Conservation (phyloP, 805 yeast species). For the Blastobotrys attinorum region DNA sequence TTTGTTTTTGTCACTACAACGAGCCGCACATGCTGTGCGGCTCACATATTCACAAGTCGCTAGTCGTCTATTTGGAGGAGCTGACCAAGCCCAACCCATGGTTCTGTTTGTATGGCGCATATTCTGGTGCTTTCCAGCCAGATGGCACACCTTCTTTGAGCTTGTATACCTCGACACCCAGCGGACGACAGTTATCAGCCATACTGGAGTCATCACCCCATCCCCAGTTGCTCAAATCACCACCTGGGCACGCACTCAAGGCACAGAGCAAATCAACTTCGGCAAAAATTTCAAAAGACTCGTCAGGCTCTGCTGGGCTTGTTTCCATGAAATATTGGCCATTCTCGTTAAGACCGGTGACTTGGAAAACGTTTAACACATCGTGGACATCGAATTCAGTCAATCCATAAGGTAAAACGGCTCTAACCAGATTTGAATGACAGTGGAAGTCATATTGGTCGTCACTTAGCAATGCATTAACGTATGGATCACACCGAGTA, state of each 20-base stretch:
- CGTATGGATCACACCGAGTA: constrained; percentile 64
- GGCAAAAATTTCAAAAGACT: constrained; percentile 60
- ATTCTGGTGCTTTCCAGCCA: constrained; percentile 46
- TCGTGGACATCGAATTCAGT: constrained; percentile 63
- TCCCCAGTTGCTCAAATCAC: constrained; percentile 60
- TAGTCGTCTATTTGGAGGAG: too few species aligned
- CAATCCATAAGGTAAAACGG: constrained; percentile 52
- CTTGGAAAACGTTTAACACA: constrained; percentile 61
- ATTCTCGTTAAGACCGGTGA: constrained; percentile 56
- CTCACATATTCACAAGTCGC: too few species aligned
- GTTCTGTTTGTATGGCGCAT: constrained; percentile 42
- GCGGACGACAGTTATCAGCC: constrained; percentile 56
- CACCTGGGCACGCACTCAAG: constrained; percentile 63
- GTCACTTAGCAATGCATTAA: constrained; percentile 54
- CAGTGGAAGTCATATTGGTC: constrained; percentile 61
- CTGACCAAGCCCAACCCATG: constrained; percentile 48
- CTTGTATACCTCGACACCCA: constrained; percentile 53
- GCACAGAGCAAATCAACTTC: constrained; percentile 59
- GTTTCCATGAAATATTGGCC: constrained; percentile 68
- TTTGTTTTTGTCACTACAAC: too few species aligned
- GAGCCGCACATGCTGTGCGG: too few species aligned
- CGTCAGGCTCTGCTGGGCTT: constrained; percentile 52
- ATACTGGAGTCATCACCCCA: constrained; percentile 58
- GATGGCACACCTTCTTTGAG: constrained; percentile 32
- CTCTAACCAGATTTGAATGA: constrained; percentile 55